Evolutionary conservation across 805 yeast genomes (phyloP), one percentile per base, ranked within the genome.

Genomic region (Spathaspora sp.): DNA sequence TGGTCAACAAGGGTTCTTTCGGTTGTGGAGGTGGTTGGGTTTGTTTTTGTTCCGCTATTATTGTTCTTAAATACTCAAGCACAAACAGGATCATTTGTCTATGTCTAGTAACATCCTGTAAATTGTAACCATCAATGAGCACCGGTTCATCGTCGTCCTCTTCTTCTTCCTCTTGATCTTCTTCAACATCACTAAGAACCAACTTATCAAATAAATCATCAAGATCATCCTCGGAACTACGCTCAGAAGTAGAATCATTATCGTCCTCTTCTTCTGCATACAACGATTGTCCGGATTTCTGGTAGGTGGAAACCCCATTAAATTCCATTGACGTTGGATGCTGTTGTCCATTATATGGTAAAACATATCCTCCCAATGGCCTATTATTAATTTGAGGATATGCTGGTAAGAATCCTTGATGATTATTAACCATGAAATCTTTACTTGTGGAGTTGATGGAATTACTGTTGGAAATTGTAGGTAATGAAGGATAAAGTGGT

Each of bases 281-380:
- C 50, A 57, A 54, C 17, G 52, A 44, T 55, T 67, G 68, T 8
- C 66, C 70, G 5, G 73, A 55, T 53, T 67, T 73, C 52, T 73
- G 78, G 53, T 52, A 58, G 46, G 64, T 64, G 29, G 75, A 68
- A 35, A 72, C 68, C 29, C 72, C 72, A 48, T 73, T 70, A 51
- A 66, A 71, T 43, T 72, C 76, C 48, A 65, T 53, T 9, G 65
- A 56, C 26, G 61, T 60, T 2, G 65, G 66, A 51, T 53, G 60
- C 4, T 19, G 29, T 23, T 48, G 50, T 16, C 28, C 47, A 46
- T 45, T 47, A 29, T 40, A 43, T 50, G 55, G 45, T 51, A 52
- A 51, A 49, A 11, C 32, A 47, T 39, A 32, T 49, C 26, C 65
- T 14, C 65, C 65, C 49, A 57, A 50, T 16, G 60, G 56, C 53